Conservation (phyloP, 305 asterid genomes). For the Solanum hybrid region DNA sequence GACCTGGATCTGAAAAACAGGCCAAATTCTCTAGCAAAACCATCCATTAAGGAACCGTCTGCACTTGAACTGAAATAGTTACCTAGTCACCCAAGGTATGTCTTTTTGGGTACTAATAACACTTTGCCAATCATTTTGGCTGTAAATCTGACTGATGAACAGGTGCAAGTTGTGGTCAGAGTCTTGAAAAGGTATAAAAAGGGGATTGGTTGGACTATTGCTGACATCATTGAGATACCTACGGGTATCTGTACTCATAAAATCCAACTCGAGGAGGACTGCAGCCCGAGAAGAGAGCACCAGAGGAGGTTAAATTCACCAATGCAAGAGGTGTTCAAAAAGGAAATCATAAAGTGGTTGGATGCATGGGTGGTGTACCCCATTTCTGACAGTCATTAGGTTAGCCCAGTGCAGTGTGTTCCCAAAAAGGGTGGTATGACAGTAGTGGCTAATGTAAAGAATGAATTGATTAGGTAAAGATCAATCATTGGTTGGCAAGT, state of each 20-base stretch:
- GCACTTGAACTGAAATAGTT: no score
- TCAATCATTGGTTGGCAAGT: not conserved
- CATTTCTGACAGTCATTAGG: not conserved
- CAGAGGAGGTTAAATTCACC: not conserved
- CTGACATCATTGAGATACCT: not conserved
- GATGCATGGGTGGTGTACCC: not conserved
- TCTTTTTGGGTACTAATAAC: no score
- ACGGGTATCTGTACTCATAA: not conserved
- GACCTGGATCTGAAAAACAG: no score
- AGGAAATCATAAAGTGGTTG: not conserved
- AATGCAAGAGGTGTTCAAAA: not conserved
- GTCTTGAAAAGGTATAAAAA: not conserved
- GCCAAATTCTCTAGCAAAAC: no score
- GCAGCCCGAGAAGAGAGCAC: not conserved
- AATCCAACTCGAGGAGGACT: not conserved
- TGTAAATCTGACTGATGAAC: not conserved
- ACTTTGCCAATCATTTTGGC: no score
- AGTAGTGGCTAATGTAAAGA: not conserved
- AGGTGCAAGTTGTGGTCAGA: not conserved
- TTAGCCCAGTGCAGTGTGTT: not conserved
- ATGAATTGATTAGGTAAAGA: not conserved
- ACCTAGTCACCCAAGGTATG: no score
- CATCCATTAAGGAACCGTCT: no score
- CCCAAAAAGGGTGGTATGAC: not conserved
- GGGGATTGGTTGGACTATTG: not conserved